Conservation (phyloP, 208 protist species). For the Leishmania tarentolae region DNA sequence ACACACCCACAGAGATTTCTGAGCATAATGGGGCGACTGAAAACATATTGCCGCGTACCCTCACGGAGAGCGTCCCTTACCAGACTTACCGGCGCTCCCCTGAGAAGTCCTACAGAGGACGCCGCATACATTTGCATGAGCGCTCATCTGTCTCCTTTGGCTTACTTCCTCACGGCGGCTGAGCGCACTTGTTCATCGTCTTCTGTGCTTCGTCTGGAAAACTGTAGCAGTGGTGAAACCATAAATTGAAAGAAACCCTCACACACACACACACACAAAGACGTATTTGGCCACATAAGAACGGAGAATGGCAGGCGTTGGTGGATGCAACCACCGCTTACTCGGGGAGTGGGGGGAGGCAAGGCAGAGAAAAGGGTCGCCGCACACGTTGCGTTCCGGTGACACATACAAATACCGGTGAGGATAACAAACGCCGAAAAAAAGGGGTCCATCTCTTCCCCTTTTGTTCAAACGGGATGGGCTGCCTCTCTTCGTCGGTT, state of each 20-base stretch:
- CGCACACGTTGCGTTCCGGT: too few species aligned
- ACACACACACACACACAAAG: neutral
- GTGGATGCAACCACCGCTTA: neutral
- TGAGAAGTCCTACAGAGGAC: neutral
- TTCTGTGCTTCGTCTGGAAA: neutral
- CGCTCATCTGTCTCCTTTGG: neutral
- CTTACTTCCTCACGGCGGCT: neutral
- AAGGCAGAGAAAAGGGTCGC: too few species aligned
- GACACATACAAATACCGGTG: too few species aligned
- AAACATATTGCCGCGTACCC: neutral
- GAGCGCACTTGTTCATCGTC: neutral
- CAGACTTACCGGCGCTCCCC: neutral
- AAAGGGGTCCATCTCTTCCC: too few species aligned
- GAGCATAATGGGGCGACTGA: neutral
- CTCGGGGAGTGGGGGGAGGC: neutral
- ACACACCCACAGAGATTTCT: neutral
- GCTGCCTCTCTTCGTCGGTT: too few species aligned
- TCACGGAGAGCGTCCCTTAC: neutral
- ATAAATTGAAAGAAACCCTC: neutral
- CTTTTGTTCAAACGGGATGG: too few species aligned
- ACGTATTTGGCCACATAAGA: neutral
- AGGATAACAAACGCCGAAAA: too few species aligned
- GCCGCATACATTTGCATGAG: neutral
- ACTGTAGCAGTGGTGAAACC: neutral
- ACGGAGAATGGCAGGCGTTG: too few species aligned